Evolutionary conservation across 2,329 filamentous ascomycete genomes (phyloP).

Genomic region (Cladosporium sp.): DNA sequence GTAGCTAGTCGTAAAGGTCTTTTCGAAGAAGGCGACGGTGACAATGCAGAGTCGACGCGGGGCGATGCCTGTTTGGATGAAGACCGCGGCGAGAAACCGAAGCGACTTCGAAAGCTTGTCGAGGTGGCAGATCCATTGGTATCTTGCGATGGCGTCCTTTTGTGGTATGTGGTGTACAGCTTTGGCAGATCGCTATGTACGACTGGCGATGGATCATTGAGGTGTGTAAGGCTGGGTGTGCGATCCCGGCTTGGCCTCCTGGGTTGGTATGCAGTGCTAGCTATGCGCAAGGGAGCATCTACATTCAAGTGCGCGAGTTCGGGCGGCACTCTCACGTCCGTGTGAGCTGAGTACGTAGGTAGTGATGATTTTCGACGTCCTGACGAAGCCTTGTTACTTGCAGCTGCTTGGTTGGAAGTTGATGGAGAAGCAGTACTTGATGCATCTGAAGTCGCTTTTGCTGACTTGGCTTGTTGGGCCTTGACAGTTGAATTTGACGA

Average conservation of each 20-base stretch:
- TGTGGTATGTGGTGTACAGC: conserved; percentile 52
- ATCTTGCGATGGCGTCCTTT: conserved; percentile 53
- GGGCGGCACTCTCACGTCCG: conserved; percentile 31
- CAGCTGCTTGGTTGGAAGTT: not conserved
- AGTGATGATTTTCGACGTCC: not conserved
- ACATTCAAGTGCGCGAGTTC: conserved; percentile 57
- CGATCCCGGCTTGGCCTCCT: conserved; percentile 50
- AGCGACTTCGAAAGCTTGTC: conserved; percentile 42
- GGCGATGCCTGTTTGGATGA: conserved; percentile 37
- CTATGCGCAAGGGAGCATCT: conserved; percentile 56
- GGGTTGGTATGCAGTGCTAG: conserved; percentile 42
- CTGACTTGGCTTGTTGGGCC: conserved; percentile 22
- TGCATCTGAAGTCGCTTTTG: not conserved
- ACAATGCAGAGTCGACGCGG: conserved; percentile 38
- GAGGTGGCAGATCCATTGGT: conserved; percentile 40
- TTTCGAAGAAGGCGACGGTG: conserved; percentile 31
- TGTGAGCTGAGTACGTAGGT: not conserved
- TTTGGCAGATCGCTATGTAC: conserved; percentile 59
- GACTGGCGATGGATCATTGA: conserved; percentile 53
- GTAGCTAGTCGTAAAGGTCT: conserved; percentile 26
- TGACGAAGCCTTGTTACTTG: not conserved
- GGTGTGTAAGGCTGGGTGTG: conserved; percentile 46
- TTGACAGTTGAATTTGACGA: conserved; percentile 60
- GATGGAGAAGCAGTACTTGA: not conserved
- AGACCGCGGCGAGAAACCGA: conserved; percentile 38